Evolutionary conservation across 768 basidiomycete genomes (phyloP).

Genomic region (Rhizopogon roseolus): DNA sequence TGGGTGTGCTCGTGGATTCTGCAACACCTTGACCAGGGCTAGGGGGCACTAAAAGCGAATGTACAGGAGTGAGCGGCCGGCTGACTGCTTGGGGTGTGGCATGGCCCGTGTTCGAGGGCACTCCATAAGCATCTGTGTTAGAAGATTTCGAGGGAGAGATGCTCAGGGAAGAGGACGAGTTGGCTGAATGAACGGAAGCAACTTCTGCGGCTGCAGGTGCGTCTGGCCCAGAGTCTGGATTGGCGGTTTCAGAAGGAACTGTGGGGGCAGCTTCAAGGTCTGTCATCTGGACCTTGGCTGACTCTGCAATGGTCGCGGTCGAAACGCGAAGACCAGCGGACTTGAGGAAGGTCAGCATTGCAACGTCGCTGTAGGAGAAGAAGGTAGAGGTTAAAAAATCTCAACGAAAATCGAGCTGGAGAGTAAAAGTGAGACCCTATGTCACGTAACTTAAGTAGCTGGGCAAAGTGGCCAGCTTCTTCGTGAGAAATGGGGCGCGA

Average conservation of each 20-base stretch:
- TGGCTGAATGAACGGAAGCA: neutral
- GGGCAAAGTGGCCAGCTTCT: conserved; percentile 9
- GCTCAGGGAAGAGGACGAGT: neutral
- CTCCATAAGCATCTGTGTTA: conserved; percentile 18
- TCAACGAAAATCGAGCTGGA: conserved; percentile 3
- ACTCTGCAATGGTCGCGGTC: neutral
- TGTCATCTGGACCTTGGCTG: neutral
- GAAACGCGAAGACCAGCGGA: conserved; percentile 5
- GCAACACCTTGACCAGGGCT: conserved; percentile 1
- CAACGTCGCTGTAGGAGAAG: neutral
- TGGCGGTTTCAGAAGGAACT: neutral
- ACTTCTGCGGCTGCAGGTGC: neutral
- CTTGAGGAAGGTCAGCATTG: conserved; percentile 24
- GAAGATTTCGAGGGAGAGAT: conserved; percentile 17
- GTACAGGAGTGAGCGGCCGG: neutral
- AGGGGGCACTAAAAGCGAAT: conserved; percentile 4
- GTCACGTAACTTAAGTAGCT: conserved; percentile 15
- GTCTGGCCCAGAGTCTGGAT: conserved; percentile 7
- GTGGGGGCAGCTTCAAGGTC: neutral
- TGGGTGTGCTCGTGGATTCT: conserved; percentile 8
- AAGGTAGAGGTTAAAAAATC: neutral
- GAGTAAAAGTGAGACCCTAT: conserved; percentile 13
- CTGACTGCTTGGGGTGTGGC: neutral
- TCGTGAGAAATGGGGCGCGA: conserved; percentile 22
- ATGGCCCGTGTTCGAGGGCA: neutral